Evolutionary conservation across 495 filamentous ascomycete species (phyloP).

Genomic region (Usnea hakonensis): DNA sequence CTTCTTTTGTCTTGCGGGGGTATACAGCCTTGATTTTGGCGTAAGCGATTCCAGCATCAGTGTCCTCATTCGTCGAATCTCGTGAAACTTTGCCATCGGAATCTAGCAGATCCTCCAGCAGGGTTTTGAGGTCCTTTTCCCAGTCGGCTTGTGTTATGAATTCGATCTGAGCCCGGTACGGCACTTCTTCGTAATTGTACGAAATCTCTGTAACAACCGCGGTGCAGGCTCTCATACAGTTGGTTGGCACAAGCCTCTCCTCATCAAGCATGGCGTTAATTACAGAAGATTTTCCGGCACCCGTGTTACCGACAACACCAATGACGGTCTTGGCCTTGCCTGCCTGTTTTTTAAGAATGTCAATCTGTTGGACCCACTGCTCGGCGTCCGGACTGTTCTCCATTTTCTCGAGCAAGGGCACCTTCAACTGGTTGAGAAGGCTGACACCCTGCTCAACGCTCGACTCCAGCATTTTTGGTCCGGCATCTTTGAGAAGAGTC

Average conservation of each 20-base stretch:
- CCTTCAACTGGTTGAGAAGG: constrained; percentile 31
- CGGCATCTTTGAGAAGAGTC: constrained; percentile 30
- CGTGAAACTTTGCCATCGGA: constrained; percentile 34
- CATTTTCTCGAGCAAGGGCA: constrained; percentile 18
- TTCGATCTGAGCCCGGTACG: constrained; percentile 56
- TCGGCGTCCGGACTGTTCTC: constrained; percentile 23
- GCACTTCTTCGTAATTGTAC: constrained; percentile 46
- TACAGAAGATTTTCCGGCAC: constrained; percentile 52
- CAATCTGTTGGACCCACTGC: constrained; percentile 40
- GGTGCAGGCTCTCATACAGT: constrained; percentile 58
- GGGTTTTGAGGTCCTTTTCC: constrained; percentile 42
- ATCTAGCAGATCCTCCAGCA: constrained; percentile 48
- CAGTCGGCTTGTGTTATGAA: constrained; percentile 53
- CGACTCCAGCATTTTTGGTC: constrained; percentile 34
- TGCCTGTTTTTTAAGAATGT: constrained; percentile 33
- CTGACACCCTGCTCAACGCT: constrained; percentile 32
- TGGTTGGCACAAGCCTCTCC: constrained; percentile 44
- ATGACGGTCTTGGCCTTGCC: constrained; percentile 38
- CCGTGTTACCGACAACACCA: constrained; percentile 52
- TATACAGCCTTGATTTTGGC: constrained; percentile 61
- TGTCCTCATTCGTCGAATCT: constrained; percentile 38
- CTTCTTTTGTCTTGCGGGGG: constrained; percentile 45
- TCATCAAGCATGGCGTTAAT: constrained; percentile 56
- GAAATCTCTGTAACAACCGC: constrained; percentile 60
- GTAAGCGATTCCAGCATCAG: constrained; percentile 46